Conservation (phyloP, 805 yeast species). For the Zygosaccharomyces gambellarensis region DNA sequence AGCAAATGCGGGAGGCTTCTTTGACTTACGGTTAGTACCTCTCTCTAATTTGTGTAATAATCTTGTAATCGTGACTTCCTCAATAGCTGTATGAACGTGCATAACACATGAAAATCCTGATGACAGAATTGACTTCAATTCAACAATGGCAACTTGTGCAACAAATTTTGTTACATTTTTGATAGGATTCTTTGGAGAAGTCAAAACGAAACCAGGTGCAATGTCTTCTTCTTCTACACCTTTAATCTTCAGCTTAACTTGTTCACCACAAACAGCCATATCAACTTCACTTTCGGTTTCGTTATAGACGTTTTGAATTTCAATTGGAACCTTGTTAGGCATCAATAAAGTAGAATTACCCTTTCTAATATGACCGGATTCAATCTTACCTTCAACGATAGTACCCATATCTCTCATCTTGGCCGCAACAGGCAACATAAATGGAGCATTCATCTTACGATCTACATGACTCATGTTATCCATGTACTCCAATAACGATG, state of each 20-base stretch:
- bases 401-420: slow-evolving; percentile 98
- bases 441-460: slow-evolving; percentile 89
- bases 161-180: slow-evolving; percentile 86
- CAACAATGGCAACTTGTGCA: slow-evolving; percentile 96
- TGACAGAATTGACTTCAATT: slow-evolving; percentile 87
- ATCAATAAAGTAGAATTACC: slow-evolving; percentile 70
- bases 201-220: slow-evolving; percentile 83
- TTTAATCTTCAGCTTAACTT: slow-evolving; percentile 85
- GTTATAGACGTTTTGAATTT: slow-evolving; percentile 80
- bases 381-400: slow-evolving; percentile 96
- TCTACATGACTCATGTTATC: slow-evolving; percentile 76
- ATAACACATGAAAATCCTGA: slow-evolving; percentile 96
- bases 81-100: slow-evolving; percentile 98
- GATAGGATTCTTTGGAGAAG: slow-evolving; percentile 82
- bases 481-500: slow-evolving; percentile 82
- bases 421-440: slow-evolving; percentile 92
- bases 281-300: slow-evolving; percentile 95
- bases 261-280: slow-evolving; percentile 92
- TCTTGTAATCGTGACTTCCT: slow-evolving; percentile 79
- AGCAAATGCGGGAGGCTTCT: slow-evolving; percentile 97
- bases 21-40: slow-evolving; percentile 94
- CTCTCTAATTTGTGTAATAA: slow-evolving; percentile 90
- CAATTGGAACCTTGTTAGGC: slow-evolving; percentile 87
- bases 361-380: slow-evolving; percentile 88
- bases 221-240: slow-evolving; percentile 98